These are phyloP conservation scores for Parastagonospora nodorum DNA, from an alignment of 2,329 filamentous ascomycete species.

Conservation along the genomic window DNA sequence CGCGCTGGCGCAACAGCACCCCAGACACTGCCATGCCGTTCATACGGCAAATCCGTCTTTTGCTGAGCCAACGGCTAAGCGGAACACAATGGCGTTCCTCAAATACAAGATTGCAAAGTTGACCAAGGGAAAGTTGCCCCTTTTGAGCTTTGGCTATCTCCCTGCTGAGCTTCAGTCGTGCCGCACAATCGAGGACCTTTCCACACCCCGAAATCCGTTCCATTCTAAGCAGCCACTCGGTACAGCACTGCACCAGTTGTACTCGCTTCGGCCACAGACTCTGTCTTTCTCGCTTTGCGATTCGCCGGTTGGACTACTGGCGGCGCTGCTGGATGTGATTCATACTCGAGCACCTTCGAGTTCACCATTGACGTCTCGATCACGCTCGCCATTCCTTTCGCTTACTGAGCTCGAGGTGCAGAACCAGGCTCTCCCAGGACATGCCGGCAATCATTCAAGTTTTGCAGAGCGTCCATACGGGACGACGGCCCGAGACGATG, in stretches of 20 bases:
- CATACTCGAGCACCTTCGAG: conserved; percentile 24
- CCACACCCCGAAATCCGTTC: not conserved
- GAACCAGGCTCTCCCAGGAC: conserved; percentile 9
- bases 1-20: conserved; percentile 55
- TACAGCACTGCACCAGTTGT: conserved; percentile 28
- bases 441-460: conserved; percentile 6
- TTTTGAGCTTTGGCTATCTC: conserved; percentile 62
- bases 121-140: conserved; percentile 46
- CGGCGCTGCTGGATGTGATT: conserved; percentile 39
- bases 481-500: conserved; percentile 16
- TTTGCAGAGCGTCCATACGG: conserved; percentile 4
- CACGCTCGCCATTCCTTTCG: conserved; percentile 38
- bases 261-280: conserved; percentile 43
- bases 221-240: conserved; percentile 10
- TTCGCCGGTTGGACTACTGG: conserved; percentile 44
- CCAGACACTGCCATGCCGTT: conserved; percentile 61
- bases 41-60: conserved; percentile 66
- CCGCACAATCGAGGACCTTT: not conserved
- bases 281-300: conserved; percentile 46
- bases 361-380: conserved; percentile 20
- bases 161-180: conserved; percentile 53
- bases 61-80: conserved; percentile 53
- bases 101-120: conserved; percentile 61
- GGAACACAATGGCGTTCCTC: conserved; percentile 56
- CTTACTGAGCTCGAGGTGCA: conserved; percentile 32